Conservation (phyloP, 2,329 filamentous ascomycete species). For the Fusarium sp. region DNA sequence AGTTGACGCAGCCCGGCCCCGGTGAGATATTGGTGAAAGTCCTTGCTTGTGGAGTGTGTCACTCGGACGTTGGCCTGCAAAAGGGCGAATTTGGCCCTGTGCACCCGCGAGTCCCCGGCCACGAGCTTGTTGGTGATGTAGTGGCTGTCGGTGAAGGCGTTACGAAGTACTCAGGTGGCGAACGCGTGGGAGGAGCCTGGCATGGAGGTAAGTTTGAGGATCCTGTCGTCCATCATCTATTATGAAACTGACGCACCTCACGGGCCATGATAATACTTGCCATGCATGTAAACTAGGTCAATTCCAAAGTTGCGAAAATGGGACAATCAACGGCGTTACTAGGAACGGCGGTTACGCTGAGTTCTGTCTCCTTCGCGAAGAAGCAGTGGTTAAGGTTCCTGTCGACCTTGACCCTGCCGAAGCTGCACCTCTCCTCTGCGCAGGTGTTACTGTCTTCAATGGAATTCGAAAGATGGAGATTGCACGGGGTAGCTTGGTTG, state of each 20-base stretch:
- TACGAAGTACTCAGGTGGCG: slow-evolving; percentile 72
- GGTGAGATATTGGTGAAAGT: slow-evolving; percentile 77
- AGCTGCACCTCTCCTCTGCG: slow-evolving; percentile 74
- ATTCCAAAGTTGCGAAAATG: slow-evolving; percentile 79
- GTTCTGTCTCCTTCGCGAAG: slow-evolving; percentile 72
- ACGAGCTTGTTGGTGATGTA: slow-evolving; percentile 80
- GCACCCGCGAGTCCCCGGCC: slow-evolving; percentile 76
- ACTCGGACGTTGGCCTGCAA: slow-evolving; percentile 68
- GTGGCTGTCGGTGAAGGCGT: slow-evolving; percentile 72
- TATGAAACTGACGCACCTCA: too few relatives aligned
- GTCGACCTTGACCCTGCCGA: slow-evolving; percentile 65
- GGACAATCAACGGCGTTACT: slow-evolving; percentile 74
- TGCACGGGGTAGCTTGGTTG: slow-evolving; percentile 67
- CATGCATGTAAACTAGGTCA: slow-evolving; percentile 72
- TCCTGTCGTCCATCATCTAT: too few relatives aligned
- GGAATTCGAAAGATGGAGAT: slow-evolving; percentile 68
- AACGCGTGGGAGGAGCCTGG: slow-evolving; percentile 72
- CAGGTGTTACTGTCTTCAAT: slow-evolving; percentile 76
- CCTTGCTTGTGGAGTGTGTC: slow-evolving; percentile 80
- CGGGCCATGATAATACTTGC: slow-evolving; percentile 73
- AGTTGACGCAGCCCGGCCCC: background rate
- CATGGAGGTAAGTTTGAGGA: slow-evolving; percentile 44
- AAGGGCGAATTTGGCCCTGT: slow-evolving; percentile 62
- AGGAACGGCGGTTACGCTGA: slow-evolving; percentile 78
- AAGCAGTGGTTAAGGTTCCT: slow-evolving; percentile 73